These are phyloP conservation scores for Pleurotus giganteus DNA, from an alignment of 768 basidiomycete species.

Conservation along the genomic window DNA sequence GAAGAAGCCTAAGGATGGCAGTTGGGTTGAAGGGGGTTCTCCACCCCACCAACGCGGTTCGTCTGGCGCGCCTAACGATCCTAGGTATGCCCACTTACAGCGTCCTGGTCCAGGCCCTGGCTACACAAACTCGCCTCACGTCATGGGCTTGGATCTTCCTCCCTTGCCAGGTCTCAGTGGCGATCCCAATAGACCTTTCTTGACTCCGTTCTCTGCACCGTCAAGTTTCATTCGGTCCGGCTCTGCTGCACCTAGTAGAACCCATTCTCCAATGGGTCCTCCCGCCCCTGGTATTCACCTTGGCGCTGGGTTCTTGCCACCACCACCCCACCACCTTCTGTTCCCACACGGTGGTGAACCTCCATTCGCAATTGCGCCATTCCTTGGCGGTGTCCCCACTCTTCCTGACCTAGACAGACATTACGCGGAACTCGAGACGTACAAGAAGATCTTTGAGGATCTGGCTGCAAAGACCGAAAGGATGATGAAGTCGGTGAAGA, in stretches of 20 bases:
- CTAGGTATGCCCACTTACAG: constrained; percentile 9
- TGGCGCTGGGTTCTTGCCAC: constrained; percentile 39
- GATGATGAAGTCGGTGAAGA: constrained; percentile 69
- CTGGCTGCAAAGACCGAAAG: constrained; percentile 74
- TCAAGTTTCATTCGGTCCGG: constrained; percentile 64
- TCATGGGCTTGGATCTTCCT: constrained; percentile 58
- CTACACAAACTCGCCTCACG: constrained; percentile 11
- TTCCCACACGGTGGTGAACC: constrained; percentile 1
- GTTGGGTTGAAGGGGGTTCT: constrained; percentile 7
- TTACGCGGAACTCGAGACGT: constrained; percentile 60
- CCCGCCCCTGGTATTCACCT: constrained; percentile 26
- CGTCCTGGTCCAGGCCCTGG: constrained; percentile 10
- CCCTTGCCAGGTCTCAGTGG: constrained; percentile 43
- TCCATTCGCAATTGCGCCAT: constrained; percentile 5
- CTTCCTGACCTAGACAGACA: constrained; percentile 68
- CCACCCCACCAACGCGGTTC: neutral
- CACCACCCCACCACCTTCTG: constrained; percentile 33
- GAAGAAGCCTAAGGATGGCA: constrained; percentile 7
- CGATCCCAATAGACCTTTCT: constrained; percentile 5
- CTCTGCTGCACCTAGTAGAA: constrained; percentile 66
- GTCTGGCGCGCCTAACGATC: constrained; percentile 5
- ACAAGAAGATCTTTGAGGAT: constrained; percentile 66
- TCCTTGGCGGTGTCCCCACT: constrained; percentile 35
- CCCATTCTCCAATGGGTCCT: constrained; percentile 67
- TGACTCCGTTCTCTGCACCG: constrained; percentile 28